Conservation (phyloP, 2,329 filamentous ascomycete species). For the Cytospora piceicola region DNA sequence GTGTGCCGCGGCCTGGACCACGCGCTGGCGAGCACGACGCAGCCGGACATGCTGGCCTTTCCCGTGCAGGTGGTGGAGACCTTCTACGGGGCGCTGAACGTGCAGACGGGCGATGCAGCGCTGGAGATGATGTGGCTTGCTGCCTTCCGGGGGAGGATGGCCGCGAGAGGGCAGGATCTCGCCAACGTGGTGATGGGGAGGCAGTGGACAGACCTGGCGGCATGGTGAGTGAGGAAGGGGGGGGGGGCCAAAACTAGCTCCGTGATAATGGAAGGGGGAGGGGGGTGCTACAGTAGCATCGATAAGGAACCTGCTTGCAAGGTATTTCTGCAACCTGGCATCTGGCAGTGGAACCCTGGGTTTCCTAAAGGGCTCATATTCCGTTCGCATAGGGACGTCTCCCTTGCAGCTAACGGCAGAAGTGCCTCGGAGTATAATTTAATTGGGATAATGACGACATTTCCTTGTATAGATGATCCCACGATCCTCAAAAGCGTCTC, state of each 20-base stretch:
- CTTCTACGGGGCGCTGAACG: constrained; percentile 44
- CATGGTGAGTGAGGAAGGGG: constrained; percentile 5
- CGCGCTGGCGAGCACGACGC: constrained; percentile 46
- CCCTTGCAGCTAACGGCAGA: background rate
- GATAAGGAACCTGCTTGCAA: background rate
- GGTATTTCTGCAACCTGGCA: background rate
- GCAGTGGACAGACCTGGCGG: constrained; percentile 43
- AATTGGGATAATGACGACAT: background rate
- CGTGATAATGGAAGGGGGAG: no score
- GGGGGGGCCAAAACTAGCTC: background rate
- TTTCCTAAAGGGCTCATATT: background rate
- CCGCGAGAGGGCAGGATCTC: constrained; percentile 47
- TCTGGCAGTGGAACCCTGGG: background rate
- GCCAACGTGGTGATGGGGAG: constrained; percentile 44
- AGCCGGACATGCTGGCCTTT: constrained; percentile 51
- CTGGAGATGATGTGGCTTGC: constrained; percentile 55
- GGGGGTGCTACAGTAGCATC: background rate
- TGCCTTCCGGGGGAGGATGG: constrained; percentile 46
- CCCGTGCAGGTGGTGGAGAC: constrained; percentile 49
- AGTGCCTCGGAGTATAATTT: background rate
- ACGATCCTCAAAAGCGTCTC: background rate
- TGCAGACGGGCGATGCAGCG: constrained; percentile 46
- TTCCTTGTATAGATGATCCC: background rate
- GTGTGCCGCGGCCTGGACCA: constrained; percentile 57
- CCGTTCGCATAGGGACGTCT: background rate